These are phyloP conservation scores for Phytophthora colocasiae DNA, from an alignment of 352 stramenopile species.

Conservation along the genomic window DNA sequence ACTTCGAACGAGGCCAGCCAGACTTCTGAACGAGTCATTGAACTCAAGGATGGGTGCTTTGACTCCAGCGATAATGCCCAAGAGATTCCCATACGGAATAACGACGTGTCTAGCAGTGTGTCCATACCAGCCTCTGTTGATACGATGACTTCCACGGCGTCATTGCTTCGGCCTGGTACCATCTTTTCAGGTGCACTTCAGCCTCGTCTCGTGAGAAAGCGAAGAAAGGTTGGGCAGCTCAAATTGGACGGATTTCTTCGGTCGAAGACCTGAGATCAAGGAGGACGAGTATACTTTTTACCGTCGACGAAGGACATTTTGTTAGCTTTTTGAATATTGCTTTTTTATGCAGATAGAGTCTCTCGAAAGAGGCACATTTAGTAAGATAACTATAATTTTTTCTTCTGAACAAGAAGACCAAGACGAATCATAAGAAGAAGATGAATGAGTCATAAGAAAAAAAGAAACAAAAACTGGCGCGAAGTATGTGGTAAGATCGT, in stretches of 20 bases:
- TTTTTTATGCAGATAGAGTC: slow-evolving; percentile 29
- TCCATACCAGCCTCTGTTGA: slow-evolving; percentile 13
- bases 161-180: slow-evolving; percentile 9
- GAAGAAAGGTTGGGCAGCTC: slow-evolving; percentile 57
- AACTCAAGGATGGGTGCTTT: slow-evolving; percentile 49
- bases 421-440: slow-evolving; percentile 14
- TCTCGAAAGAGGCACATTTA: slow-evolving; percentile 1
- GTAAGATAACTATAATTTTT: slow-evolving; percentile 25
- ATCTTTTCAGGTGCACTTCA: slow-evolving; percentile 30
- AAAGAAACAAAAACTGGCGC: slow-evolving; percentile 30
- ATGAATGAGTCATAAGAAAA: slow-evolving; percentile 1
- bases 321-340: slow-evolving; percentile 29
- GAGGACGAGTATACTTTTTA: background rate
- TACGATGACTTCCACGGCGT: slow-evolving; percentile 17
- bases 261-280: slow-evolving; percentile 14
- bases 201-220: slow-evolving; percentile 51
- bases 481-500: slow-evolving; percentile 14
- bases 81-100: slow-evolving; percentile 24
- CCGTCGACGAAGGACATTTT: slow-evolving; percentile 11
- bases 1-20: slow-evolving; percentile 20
- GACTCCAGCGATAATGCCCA: slow-evolving; percentile 46
- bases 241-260: slow-evolving; percentile 61
- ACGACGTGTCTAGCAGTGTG: slow-evolving; percentile 8
- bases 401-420: background rate
- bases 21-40: slow-evolving; percentile 38